Evolutionary conservation across 768 basidiomycete species (phyloP).

Genomic region (Rhodocollybia butyracea): DNA sequence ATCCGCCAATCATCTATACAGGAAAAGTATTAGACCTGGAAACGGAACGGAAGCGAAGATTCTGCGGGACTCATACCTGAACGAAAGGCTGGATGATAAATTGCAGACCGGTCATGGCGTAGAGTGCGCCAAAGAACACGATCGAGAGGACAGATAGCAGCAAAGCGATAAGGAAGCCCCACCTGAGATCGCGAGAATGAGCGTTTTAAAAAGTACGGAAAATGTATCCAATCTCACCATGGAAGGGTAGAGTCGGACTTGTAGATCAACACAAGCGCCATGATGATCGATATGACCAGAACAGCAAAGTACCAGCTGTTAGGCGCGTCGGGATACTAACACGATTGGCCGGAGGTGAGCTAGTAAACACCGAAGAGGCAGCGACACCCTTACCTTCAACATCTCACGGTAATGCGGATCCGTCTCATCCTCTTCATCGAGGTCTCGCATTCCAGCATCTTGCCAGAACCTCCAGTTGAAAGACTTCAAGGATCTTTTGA

Average conservation of each 20-base stretch:
- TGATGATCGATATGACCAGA: slow-evolving; percentile 6
- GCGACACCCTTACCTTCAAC: slow-evolving; percentile 31
- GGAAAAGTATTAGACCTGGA: background rate
- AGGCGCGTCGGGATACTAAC: slow-evolving; percentile 26
- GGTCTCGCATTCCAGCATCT: slow-evolving; percentile 34
- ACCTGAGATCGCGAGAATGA: no score
- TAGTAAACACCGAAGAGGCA: background rate
- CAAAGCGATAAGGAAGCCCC: background rate
- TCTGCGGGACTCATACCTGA: slow-evolving; percentile 5
- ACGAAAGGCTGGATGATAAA: slow-evolving; percentile 9
- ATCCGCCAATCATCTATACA: slow-evolving; percentile 11
- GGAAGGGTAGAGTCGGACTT: slow-evolving; percentile 3
- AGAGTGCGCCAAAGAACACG: background rate
- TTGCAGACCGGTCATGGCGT: background rate
- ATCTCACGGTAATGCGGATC: slow-evolving; percentile 30
- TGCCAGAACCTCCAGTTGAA: slow-evolving; percentile 42
- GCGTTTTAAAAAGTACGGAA: no score
- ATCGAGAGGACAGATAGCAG: background rate
- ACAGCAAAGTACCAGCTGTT: slow-evolving; percentile 36
- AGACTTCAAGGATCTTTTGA: slow-evolving; percentile 29
- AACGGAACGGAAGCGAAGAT: background rate
- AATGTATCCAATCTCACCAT: no score
- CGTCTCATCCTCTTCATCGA: slow-evolving; percentile 27
- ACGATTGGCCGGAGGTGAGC: background rate
- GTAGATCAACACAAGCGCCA: slow-evolving; percentile 7